Evolutionary conservation across 75 land plant species (phyloP).

Genomic region (Larix kaempferi): DNA sequence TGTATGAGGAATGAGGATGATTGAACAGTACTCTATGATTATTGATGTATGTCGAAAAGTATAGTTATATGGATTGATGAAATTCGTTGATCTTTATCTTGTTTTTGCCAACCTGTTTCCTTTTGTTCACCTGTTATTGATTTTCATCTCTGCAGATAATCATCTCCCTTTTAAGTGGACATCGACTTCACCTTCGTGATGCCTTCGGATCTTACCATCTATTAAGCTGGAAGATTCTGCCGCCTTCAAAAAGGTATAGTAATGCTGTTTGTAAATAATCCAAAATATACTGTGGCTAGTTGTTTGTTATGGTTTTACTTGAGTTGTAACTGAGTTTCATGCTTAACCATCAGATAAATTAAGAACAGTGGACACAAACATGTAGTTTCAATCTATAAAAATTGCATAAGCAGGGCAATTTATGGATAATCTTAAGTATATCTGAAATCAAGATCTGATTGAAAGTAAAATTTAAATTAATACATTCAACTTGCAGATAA

Average conservation of each 20-base stretch:
- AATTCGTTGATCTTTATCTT: neutral
- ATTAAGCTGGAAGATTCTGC: conserved; percentile 12
- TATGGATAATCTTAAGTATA: neutral
- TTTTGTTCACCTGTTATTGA: neutral
- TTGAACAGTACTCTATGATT: neutral
- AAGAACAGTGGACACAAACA: neutral
- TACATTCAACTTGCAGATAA: neutral
- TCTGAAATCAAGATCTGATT: neutral
- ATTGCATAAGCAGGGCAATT: neutral
- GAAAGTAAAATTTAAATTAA: neutral
- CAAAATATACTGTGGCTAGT: neutral
- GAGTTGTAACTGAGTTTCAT: neutral
- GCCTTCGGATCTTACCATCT: conserved; percentile 46
- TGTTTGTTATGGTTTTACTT: neutral
- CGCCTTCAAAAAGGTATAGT: conserved; percentile 9
- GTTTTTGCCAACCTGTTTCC: neutral
- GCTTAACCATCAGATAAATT: neutral
- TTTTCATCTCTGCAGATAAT: conserved; percentile 38
- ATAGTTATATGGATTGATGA: neutral
- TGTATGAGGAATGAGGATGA: neutral
- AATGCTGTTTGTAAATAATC: neutral
- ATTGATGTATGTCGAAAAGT: neutral
- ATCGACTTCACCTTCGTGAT: conserved; percentile 47
- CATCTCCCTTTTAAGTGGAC: conserved; percentile 33
- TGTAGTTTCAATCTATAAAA: neutral